Percentiles rank a stretch among this genome's conserved stretches.
Evolutionary conservation across 306 rosid species (phyloP).

Genomic region (Potentilla sterilis): DNA sequence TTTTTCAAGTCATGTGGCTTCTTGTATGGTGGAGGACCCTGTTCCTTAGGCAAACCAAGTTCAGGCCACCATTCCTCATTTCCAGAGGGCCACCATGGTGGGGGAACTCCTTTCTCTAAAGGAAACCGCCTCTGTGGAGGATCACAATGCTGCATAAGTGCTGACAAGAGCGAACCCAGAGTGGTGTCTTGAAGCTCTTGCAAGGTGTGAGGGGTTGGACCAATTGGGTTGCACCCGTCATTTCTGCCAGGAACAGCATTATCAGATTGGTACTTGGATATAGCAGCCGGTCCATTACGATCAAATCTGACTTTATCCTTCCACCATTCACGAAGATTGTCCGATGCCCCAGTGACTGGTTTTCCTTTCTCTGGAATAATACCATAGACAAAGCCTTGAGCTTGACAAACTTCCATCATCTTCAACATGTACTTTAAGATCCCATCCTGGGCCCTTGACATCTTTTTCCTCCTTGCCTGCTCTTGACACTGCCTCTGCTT

Average conservation of each 20-base stretch:
- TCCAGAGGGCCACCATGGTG: slow-evolving; percentile 89
- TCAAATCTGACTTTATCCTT: slow-evolving; percentile 66
- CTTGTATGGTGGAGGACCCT: slow-evolving; percentile 64
- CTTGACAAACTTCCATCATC: slow-evolving; percentile 72
- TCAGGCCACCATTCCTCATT: slow-evolving; percentile 60
- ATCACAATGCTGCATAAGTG: slow-evolving; percentile 63
- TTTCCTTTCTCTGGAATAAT: slow-evolving; percentile 66
- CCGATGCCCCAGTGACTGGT: slow-evolving; percentile 66
- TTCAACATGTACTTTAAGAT: slow-evolving; percentile 67
- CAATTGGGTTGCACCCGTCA: slow-evolving; percentile 32
- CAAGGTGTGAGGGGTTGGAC: slow-evolving; percentile 38
- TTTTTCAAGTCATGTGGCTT: slow-evolving; percentile 81
- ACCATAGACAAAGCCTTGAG: slow-evolving; percentile 72
- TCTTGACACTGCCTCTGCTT: slow-evolving; percentile 58
- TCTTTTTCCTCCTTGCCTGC: slow-evolving; percentile 57
- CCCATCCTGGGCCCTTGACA: slow-evolving; percentile 64
- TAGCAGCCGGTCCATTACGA: slow-evolving; percentile 61
- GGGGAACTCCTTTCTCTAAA: slow-evolving; percentile 54
- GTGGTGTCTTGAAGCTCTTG: slow-evolving; percentile 60
- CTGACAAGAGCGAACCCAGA: slow-evolving; percentile 56
- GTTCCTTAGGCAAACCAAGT: slow-evolving; percentile 35
- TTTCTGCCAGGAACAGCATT: slow-evolving; percentile 31
- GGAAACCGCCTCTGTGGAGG: slow-evolving; percentile 73
- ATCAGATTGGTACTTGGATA: slow-evolving; percentile 49
- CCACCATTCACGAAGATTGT: slow-evolving; percentile 84